phyloP scores from a whole-genome alignment of 73 alveolate genomes.

The Paramecium tetraurelia region DNA sequence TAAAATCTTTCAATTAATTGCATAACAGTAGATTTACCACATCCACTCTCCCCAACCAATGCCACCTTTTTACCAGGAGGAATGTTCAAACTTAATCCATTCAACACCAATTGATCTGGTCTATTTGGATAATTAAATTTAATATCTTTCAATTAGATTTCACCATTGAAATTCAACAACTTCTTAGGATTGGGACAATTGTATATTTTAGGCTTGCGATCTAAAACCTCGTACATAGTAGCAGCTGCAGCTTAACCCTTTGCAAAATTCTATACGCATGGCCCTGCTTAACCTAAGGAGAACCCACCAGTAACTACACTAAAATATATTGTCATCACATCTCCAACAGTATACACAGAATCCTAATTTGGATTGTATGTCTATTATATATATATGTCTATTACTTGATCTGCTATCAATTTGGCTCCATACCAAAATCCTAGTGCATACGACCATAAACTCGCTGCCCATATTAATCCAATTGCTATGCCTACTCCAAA shows the following conservation, averaged over 20 bases:
- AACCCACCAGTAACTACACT: slow-evolving; percentile 70
- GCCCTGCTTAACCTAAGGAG: slow-evolving; percentile 75
- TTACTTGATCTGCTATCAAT: slow-evolving; percentile 33
- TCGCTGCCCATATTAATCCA: slow-evolving; percentile 54
- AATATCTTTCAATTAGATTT: slow-evolving; percentile 68
- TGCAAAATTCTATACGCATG: slow-evolving; percentile 70
- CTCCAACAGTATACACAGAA: slow-evolving; percentile 72
- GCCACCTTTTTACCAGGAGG: slow-evolving; percentile 82
- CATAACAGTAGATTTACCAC: slow-evolving; percentile 82
- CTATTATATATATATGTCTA: background rate
- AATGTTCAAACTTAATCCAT: slow-evolving; percentile 57
- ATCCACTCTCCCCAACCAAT: slow-evolving; percentile 84
- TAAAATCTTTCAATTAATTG: slow-evolving; percentile 77
- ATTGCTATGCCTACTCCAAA: slow-evolving; percentile 20
- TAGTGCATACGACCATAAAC: slow-evolving; percentile 49
- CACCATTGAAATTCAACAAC: slow-evolving; percentile 55
- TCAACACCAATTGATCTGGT: slow-evolving; percentile 57
- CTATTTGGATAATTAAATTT: slow-evolving; percentile 71
- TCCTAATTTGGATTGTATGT: slow-evolving; percentile 44
- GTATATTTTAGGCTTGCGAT: slow-evolving; percentile 66
- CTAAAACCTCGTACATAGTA: slow-evolving; percentile 63
- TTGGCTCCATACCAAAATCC: slow-evolving; percentile 64
- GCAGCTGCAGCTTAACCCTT: slow-evolving; percentile 74
- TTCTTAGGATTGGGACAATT: slow-evolving; percentile 5
- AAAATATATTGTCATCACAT: slow-evolving; percentile 70